A percentile compares a stretch with the other conserved stretches of the same genome.
These are phyloP conservation scores for Sesbania bispinosa DNA, from an alignment of 306 rosid species.

Conservation along the genomic window DNA sequence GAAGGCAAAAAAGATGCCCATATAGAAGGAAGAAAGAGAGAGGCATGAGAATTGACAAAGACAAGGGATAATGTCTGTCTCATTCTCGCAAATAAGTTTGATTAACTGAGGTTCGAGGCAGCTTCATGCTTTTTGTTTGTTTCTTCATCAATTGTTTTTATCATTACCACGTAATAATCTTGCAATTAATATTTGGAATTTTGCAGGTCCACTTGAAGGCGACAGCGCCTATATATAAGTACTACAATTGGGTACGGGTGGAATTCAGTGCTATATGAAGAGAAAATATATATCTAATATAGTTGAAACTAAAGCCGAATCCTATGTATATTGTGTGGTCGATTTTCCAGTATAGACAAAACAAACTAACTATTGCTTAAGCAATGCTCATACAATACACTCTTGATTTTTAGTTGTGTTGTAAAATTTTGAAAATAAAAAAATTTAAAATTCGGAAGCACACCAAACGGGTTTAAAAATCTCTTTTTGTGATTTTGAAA, in stretches of 20 bases:
- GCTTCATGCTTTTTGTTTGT: constrained; percentile 55
- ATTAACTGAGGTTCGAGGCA: constrained; percentile 50
- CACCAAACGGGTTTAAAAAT: no score
- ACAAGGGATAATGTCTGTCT: background rate
- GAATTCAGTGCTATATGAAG: background rate
- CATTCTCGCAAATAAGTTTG: constrained; percentile 34
- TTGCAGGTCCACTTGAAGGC: background rate
- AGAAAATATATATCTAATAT: background rate
- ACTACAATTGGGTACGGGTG: background rate
- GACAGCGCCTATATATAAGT: background rate
- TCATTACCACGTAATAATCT: background rate
- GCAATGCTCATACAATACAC: no score
- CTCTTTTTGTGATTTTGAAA: no score
- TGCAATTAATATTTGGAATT: background rate
- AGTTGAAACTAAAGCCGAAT: background rate
- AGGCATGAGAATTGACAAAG: no score
- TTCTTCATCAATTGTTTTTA: constrained; percentile 12
- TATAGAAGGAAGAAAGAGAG: background rate
- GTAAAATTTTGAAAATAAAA: no score
- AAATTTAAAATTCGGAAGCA: no score
- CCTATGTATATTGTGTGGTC: background rate
- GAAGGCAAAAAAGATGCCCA: background rate
- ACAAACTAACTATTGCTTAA: no score
- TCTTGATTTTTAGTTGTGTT: no score
- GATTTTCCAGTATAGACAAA: background rate